phyloP scores from a whole-genome alignment of 495 filamentous ascomycete species.

The Parathielavia appendiculata region DNA sequence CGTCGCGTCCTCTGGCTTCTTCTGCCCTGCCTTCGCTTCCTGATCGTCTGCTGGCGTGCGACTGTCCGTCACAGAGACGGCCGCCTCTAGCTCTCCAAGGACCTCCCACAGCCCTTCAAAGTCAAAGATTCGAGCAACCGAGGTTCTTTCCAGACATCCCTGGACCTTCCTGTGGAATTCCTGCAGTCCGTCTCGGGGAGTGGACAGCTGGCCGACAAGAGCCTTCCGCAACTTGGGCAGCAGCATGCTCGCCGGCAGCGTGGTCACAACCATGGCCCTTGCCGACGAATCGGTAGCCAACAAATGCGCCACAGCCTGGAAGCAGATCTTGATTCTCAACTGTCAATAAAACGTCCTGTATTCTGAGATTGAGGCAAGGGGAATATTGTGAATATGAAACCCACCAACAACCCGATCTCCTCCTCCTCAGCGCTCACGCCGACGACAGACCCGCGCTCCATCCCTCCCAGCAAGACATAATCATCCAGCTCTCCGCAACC shows the following conservation, averaged over 20 bases:
- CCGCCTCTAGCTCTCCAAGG: conserved; percentile 40
- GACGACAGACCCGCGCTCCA: conserved; percentile 45
- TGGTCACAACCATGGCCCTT: conserved; percentile 35
- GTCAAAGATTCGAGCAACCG: conserved; percentile 56
- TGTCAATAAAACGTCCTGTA: not conserved
- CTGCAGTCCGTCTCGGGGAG: conserved; percentile 14
- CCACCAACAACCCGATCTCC: conserved; percentile 36
- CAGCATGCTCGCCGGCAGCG: conserved; percentile 28
- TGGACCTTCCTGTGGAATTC: conserved; percentile 18
- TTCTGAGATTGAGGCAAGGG: not conserved
- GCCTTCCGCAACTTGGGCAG: conserved; percentile 33
- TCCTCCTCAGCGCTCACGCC: conserved; percentile 46
- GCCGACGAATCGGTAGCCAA: conserved; percentile 16
- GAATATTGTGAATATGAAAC: conserved; percentile 15
- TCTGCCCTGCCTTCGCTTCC: not conserved
- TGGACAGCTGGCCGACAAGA: conserved; percentile 28
- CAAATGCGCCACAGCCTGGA: conserved; percentile 35
- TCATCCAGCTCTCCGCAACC: conserved; percentile 46
- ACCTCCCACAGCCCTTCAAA: conserved; percentile 54
- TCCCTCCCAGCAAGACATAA: conserved; percentile 40
- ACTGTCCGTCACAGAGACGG: not conserved
- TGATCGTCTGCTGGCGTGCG: not conserved
- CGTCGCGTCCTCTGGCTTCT: not conserved
- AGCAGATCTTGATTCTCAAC: conserved; percentile 25
- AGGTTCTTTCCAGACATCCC: conserved; percentile 45